Percentiles rank a stretch among this genome's conserved stretches.
phyloP scores from a whole-genome alignment of 2,329 filamentous ascomycete species.

The Penicillium sp. region DNA sequence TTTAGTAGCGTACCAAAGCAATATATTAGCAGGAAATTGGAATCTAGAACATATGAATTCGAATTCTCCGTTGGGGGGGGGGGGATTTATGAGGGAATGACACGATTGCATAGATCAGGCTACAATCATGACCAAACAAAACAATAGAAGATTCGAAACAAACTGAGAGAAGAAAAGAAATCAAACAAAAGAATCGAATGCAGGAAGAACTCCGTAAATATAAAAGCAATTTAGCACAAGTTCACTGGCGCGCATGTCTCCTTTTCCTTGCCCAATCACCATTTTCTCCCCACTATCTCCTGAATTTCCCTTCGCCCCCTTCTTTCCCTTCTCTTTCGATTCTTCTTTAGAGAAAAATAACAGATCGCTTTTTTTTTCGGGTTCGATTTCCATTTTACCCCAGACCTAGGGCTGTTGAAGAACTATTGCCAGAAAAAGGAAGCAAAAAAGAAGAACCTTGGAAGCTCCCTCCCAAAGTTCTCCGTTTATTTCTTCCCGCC shows the following conservation, averaged over 20 bases:
- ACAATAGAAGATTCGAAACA: background rate
- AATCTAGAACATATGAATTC: background rate
- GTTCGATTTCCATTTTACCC: background rate
- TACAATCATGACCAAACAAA: background rate
- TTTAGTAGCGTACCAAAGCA: conserved; percentile 23
- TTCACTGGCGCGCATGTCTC: conserved; percentile 6
- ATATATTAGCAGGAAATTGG: conserved; percentile 8
- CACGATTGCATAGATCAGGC: background rate
- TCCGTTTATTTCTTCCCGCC: conserved; percentile 14
- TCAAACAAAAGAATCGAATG: background rate
- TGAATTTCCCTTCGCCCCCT: conserved; percentile 15
- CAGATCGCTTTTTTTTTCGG: background rate
- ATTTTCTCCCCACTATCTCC: conserved; percentile 12
- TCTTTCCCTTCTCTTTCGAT: conserved; percentile 5
- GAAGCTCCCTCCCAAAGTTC: background rate
- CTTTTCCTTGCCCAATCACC: conserved; percentile 13
- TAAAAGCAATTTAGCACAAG: background rate
- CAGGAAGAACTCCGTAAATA: background rate
- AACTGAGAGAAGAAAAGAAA: background rate
- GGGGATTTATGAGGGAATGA: background rate
- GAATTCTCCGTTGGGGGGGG: too few relatives aligned
- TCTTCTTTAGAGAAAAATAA: background rate
- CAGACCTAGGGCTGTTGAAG: conserved; percentile 1
- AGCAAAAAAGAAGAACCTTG: background rate
- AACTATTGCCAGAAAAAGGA: background rate